Percentiles rank a stretch among this genome's conserved stretches.
These are phyloP conservation scores for Stereocaulon alpinum DNA, from an alignment of 495 filamentous ascomycete genomes.

Conservation along the genomic window DNA sequence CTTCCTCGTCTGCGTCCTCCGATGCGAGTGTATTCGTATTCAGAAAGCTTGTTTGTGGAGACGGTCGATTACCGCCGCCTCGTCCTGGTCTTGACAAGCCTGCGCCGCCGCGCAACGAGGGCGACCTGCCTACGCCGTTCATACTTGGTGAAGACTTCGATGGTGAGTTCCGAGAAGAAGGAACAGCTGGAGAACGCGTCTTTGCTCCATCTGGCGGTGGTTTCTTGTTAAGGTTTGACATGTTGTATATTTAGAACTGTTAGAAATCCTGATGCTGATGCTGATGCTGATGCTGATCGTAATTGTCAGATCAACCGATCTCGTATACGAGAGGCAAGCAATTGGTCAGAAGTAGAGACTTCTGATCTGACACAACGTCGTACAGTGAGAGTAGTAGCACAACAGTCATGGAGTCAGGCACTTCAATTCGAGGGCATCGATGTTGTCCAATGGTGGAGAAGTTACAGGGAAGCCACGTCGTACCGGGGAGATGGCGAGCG, in stretches of 20 bases:
- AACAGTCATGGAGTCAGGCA: background rate
- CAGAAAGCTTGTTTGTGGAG: constrained; percentile 8
- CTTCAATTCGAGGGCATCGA: background rate
- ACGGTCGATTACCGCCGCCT: constrained; percentile 6
- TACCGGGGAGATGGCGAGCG: too few species aligned
- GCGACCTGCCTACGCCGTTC: constrained; percentile 17
- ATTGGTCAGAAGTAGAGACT: background rate
- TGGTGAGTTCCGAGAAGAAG: constrained; percentile 13
- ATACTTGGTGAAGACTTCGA: constrained; percentile 8
- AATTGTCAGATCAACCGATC: constrained; percentile 1
- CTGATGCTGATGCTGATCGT: background rate
- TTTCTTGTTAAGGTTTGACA: constrained; percentile 9
- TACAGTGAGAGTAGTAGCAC: background rate
- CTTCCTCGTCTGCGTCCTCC: constrained; percentile 37
- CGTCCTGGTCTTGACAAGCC: constrained; percentile 16
- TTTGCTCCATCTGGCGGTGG: constrained; percentile 8
- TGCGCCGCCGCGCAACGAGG: constrained; percentile 15
- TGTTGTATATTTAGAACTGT: constrained; percentile 3
- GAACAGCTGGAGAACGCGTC: constrained; percentile 8
- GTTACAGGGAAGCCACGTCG: background rate
- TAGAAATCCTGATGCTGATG: background rate
- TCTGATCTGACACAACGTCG: too few species aligned
- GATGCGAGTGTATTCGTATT: constrained; percentile 5
- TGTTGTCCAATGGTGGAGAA: background rate
- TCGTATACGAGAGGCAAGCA: background rate